These are phyloP conservation scores for Penicillium goetzii DNA, from an alignment of 495 filamentous ascomycete species.

Conservation along the genomic window DNA sequence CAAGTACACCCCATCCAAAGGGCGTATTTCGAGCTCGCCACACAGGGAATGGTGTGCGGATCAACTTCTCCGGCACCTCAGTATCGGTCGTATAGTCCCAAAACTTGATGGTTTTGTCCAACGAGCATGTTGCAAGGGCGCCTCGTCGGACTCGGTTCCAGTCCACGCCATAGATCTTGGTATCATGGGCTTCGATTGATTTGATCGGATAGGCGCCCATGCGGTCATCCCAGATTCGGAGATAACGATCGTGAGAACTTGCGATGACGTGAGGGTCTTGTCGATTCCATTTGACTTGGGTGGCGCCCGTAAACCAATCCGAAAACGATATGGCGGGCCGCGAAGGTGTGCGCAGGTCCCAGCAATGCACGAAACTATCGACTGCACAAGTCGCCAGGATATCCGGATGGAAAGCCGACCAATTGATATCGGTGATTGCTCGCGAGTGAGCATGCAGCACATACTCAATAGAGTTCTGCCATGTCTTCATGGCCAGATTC, in stretches of 20 bases:
- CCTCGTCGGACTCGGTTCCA: conserved; percentile 81
- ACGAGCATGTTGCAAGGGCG: conserved; percentile 80
- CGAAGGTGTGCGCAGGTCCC: conserved; percentile 81
- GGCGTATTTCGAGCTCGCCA: conserved; percentile 95
- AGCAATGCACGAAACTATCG: conserved; percentile 91
- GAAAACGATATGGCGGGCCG: conserved; percentile 80
- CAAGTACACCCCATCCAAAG: conserved; percentile 83
- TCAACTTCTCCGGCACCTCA: conserved; percentile 70
- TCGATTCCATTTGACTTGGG: conserved; percentile 94
- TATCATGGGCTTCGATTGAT: conserved; percentile 87
- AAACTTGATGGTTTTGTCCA: conserved; percentile 92
- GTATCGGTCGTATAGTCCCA: conserved; percentile 77
- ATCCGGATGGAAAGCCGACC: conserved; percentile 89
- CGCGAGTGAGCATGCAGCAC: conserved; percentile 87
- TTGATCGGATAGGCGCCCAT: conserved; percentile 77
- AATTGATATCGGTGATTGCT: conserved; percentile 97
- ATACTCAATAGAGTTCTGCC: conserved; percentile 79
- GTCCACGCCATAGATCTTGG: conserved; percentile 94
- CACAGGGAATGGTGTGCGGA: conserved; percentile 82
- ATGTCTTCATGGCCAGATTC: conserved; percentile 80
- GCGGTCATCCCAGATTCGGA: conserved; percentile 90
- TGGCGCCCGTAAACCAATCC: conserved; percentile 93
- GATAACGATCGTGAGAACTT: conserved; percentile 83
- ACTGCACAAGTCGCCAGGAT: conserved; percentile 88
- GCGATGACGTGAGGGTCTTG: conserved; percentile 84